These are phyloP conservation scores for Boletus pseudopeckii DNA, from an alignment of 768 basidiomycete genomes.

Conservation along the genomic window DNA sequence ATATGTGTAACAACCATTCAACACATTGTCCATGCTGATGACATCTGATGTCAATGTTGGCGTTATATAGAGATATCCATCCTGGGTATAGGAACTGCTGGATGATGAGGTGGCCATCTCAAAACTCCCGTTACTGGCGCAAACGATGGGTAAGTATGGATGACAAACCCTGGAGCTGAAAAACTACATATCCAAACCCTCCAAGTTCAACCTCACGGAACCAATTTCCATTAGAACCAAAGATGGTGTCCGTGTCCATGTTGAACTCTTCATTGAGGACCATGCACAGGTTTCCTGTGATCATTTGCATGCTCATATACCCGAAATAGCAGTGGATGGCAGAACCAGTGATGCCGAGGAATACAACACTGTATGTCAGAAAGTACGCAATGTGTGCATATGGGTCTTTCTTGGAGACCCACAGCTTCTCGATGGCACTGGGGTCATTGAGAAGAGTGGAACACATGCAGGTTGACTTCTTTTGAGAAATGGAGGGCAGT, in stretches of 20 bases:
- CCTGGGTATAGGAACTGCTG: slow-evolving; percentile 71
- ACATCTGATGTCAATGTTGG: slow-evolving; percentile 79
- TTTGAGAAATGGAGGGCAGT: slow-evolving; percentile 37
- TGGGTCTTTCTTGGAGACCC: slow-evolving; percentile 50
- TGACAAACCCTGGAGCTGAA: background rate
- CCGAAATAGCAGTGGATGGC: slow-evolving; percentile 54
- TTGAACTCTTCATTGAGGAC: slow-evolving; percentile 75
- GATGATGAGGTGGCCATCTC: slow-evolving; percentile 74
- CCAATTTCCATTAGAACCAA: slow-evolving; percentile 59
- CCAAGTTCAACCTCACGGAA: slow-evolving; percentile 73
- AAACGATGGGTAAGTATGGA: background rate
- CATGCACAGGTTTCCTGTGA: slow-evolving; percentile 51
- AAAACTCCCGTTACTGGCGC: slow-evolving; percentile 67
- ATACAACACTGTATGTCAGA: slow-evolving; percentile 53
- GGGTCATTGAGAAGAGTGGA: slow-evolving; percentile 34
- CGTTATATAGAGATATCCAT: slow-evolving; percentile 76
- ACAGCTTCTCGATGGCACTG: slow-evolving; percentile 48
- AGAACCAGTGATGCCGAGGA: slow-evolving; percentile 52
- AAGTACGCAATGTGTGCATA: slow-evolving; percentile 52
- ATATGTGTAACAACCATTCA: slow-evolving; percentile 69
- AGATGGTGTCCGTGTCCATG: slow-evolving; percentile 46
- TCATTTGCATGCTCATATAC: slow-evolving; percentile 52
- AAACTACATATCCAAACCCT: slow-evolving; percentile 65
- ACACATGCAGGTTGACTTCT: slow-evolving; percentile 26
- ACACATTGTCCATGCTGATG: slow-evolving; percentile 50